Percentiles rank a stretch among this genome's conserved stretches.
phyloP scores from a whole-genome alignment of 306 rosid genomes.

The Acacia acuminata region DNA sequence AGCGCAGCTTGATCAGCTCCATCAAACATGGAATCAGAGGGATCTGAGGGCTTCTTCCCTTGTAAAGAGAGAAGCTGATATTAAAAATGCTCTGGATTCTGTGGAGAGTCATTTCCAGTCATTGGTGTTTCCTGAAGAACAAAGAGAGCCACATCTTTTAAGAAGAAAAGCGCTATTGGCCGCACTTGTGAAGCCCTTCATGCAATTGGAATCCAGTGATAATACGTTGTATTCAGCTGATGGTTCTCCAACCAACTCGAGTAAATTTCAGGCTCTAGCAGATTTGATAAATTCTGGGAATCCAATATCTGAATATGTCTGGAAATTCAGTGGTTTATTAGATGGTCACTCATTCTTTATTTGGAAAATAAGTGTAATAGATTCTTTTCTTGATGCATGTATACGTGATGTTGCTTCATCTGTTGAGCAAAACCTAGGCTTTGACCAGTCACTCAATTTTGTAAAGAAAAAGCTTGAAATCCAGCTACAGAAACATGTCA shows the following conservation, averaged over 20 bases:
- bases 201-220: conserved; percentile 75
- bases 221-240: conserved; percentile 54
- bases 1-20: conserved; percentile 86
- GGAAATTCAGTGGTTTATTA: conserved; percentile 77
- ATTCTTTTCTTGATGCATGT: conserved; percentile 88
- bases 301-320: conserved; percentile 71
- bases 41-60: conserved; percentile 71
- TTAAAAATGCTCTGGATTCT: conserved; percentile 67
- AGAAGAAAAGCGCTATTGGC: conserved; percentile 65
- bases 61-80: conserved; percentile 80
- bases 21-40: conserved; percentile 91
- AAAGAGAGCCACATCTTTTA: conserved; percentile 51
- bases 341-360: conserved; percentile 74
- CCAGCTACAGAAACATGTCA: conserved; percentile 76
- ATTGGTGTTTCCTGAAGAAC: conserved; percentile 57
- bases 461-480: conserved; percentile 82
- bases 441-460: conserved; percentile 78
- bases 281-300: conserved; percentile 77
- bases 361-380: conserved; percentile 82
- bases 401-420: conserved; percentile 81
- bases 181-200: conserved; percentile 74
- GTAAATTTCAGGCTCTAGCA: conserved; percentile 50
- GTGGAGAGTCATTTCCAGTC: conserved; percentile 71
- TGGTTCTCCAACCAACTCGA: conserved; percentile 47
- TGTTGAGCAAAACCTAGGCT: conserved; percentile 86